Percentiles rank a stretch among this genome's conserved stretches.
phyloP scores from a whole-genome alignment of 345 rosid genomes.

The Combretum micranthum region DNA sequence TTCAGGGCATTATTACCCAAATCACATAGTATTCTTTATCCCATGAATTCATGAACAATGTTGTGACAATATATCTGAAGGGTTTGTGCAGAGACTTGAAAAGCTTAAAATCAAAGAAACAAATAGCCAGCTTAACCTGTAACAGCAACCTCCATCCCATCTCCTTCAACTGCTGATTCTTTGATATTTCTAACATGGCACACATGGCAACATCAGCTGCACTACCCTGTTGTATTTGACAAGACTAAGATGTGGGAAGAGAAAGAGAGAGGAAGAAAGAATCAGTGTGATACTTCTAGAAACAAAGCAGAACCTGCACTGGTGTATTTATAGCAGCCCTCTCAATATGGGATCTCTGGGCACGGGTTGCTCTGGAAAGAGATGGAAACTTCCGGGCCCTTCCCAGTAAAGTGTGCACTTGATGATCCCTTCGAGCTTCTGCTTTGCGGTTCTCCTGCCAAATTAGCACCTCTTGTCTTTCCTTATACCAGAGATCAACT shows the following conservation, averaged over 20 bases:
- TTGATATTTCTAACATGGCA: slow-evolving; percentile 85
- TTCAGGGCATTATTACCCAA: no score
- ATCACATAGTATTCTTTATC: no score
- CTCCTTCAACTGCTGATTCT: slow-evolving; percentile 42
- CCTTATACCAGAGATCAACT: slow-evolving; percentile 88
- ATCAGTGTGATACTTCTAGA: not conserved
- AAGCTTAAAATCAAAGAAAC: slow-evolving; percentile 1
- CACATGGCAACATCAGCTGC: slow-evolving; percentile 99
- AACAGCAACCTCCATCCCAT: slow-evolving; percentile 90
- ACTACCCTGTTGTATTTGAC: slow-evolving; percentile 61
- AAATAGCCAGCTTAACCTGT: slow-evolving; percentile 43
- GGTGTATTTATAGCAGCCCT: slow-evolving; percentile 95
- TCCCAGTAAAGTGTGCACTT: slow-evolving; percentile 72
- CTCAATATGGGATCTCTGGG: slow-evolving; percentile 56
- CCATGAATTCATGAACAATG: no score
- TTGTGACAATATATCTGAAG: no score
- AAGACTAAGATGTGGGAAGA: slow-evolving; percentile 4
- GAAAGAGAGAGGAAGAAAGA: slow-evolving; percentile 9
- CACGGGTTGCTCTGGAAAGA: slow-evolving; percentile 20
- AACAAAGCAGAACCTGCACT: slow-evolving; percentile 58
- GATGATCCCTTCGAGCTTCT: slow-evolving; percentile 43
- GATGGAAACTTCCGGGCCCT: slow-evolving; percentile 68
- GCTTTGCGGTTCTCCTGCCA: slow-evolving; percentile 77
- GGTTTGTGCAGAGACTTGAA: not conserved
- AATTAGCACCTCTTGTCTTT: slow-evolving; percentile 71